Conservation (phyloP, 2,329 filamentous ascomycete species). For the Penicillium sp. region DNA sequence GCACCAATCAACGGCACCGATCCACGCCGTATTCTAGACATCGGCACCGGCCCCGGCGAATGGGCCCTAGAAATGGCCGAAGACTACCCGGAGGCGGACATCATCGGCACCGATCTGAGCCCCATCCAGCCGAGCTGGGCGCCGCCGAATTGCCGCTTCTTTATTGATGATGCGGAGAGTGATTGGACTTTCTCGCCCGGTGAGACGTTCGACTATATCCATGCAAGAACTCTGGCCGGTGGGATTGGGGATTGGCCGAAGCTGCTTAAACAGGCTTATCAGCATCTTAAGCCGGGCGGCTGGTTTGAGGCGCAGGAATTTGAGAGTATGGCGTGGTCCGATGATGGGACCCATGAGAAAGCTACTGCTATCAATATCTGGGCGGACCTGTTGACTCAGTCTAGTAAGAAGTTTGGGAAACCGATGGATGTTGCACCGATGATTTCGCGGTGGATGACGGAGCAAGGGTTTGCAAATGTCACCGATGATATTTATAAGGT, state of each 20-base stretch:
- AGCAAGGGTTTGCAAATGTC: conserved; percentile 34
- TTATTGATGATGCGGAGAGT: conserved; percentile 45
- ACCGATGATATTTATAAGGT: conserved; percentile 39
- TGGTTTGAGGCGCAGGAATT: conserved; percentile 40
- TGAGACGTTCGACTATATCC: conserved; percentile 42
- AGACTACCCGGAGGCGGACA: conserved; percentile 34
- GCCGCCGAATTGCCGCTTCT: conserved; percentile 52
- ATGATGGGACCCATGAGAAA: conserved; percentile 31
- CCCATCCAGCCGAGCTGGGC: conserved; percentile 41
- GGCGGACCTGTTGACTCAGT: conserved; percentile 29
- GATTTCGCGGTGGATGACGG: conserved; percentile 28
- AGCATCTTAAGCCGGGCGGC: conserved; percentile 35
- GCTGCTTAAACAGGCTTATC: conserved; percentile 32
- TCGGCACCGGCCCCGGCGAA: conserved; percentile 35
- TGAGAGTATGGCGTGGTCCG: conserved; percentile 28
- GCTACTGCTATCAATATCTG: conserved; percentile 30
- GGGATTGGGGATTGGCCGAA: conserved; percentile 37
- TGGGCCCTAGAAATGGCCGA: conserved; percentile 48
- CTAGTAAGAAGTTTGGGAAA: conserved; percentile 36
- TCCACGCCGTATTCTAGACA: conserved; percentile 31
- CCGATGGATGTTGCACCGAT: conserved; percentile 34
- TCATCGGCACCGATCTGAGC: conserved; percentile 37
- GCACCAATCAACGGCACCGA: conserved; percentile 32
- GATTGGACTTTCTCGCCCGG: conserved; percentile 41
- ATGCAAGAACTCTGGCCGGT: conserved; percentile 37